Percentiles rank a stretch among this genome's conserved stretches.
Evolutionary conservation across 2,329 filamentous ascomycete genomes (phyloP).

Genomic region (Corynespora cassiicola): DNA sequence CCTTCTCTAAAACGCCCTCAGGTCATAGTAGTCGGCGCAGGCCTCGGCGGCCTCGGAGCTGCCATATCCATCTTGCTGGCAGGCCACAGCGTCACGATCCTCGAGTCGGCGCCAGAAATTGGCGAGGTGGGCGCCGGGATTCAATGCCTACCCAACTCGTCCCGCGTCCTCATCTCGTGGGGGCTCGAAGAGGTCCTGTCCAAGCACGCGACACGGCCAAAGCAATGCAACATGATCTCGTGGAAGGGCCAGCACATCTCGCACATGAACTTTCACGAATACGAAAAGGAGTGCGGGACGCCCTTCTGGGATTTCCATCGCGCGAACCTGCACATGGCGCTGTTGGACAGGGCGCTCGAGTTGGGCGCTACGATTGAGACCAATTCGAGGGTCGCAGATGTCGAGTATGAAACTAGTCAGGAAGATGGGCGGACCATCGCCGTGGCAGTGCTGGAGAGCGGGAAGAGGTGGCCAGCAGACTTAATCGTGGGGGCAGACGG

Average conservation of each 20-base stretch:
- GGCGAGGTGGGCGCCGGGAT: slow-evolving; percentile 60
- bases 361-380: slow-evolving; percentile 57
- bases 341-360: slow-evolving; percentile 56
- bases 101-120: slow-evolving; percentile 56
- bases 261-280: slow-evolving; percentile 55
- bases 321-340: slow-evolving; percentile 57
- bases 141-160: slow-evolving; percentile 57
- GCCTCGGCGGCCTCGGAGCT: slow-evolving; percentile 61
- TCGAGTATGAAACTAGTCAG: slow-evolving; percentile 38
- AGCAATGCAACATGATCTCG: slow-evolving; percentile 56
- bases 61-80: slow-evolving; percentile 55
- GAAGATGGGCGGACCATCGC: slow-evolving; percentile 41
- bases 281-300: slow-evolving; percentile 42
- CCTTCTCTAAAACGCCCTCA: slow-evolving; percentile 11
- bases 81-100: slow-evolving; percentile 56
- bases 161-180: slow-evolving; percentile 57
- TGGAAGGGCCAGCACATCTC: slow-evolving; percentile 61
- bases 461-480: slow-evolving; percentile 47
- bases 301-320: slow-evolving; percentile 64
- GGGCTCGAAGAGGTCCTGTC: slow-evolving; percentile 53
- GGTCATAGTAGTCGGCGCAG: slow-evolving; percentile 62
- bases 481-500: slow-evolving; percentile 58
- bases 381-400: slow-evolving; percentile 51
- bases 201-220: slow-evolving; percentile 50
- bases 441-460: slow-evolving; percentile 49